Conservation (phyloP, 257 asterid genomes). For the Ligustrum vulgare region DNA sequence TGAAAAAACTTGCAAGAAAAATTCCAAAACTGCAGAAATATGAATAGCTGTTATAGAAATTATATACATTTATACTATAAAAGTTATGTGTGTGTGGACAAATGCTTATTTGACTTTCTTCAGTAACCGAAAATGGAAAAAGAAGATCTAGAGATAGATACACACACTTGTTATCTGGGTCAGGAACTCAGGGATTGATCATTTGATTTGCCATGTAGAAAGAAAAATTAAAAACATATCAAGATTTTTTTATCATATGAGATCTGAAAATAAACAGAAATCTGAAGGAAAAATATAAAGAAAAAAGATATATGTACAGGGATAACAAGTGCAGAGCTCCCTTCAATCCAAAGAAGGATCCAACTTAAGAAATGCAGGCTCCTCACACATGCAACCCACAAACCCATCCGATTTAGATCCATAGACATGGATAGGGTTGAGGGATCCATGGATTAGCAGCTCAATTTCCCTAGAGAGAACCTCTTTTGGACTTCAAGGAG, state of each 20-base stretch:
- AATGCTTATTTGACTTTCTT: background rate
- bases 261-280: background rate
- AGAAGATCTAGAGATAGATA: background rate
- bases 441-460: constrained; percentile 69
- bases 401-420: constrained; percentile 29
- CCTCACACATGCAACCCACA: constrained; percentile 63
- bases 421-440: constrained; percentile 38
- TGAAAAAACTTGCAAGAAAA: background rate
- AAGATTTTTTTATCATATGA: background rate
- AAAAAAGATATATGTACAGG: background rate
- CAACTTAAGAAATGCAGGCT: constrained; percentile 40
- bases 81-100: background rate
- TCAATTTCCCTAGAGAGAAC: constrained; percentile 14
- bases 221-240: background rate
- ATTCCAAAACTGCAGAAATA: background rate
- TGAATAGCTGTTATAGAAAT: background rate
- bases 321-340: constrained; percentile 53
- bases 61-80: background rate
- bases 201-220: background rate
- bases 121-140: constrained; percentile 26
- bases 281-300: background rate
- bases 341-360: constrained; percentile 61
- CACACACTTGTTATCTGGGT: background rate
- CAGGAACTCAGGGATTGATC: background rate
- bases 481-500: constrained; percentile 28